These are phyloP conservation scores for Boletus fagicola DNA, from an alignment of 768 basidiomycete genomes.

Conservation along the genomic window DNA sequence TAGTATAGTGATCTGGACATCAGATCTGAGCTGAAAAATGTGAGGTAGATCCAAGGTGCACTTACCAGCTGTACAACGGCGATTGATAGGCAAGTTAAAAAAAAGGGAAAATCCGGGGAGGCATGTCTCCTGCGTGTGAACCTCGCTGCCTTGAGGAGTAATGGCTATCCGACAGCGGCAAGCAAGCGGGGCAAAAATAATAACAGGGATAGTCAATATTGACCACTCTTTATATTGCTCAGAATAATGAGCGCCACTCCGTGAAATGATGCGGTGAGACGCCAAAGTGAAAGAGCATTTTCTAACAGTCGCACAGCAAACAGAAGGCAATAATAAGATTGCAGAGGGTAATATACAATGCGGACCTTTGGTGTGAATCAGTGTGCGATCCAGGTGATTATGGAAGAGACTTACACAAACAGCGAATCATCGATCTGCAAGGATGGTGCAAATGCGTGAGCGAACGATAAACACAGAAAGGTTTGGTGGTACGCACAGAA, in stretches of 20 bases:
- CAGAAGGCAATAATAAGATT: conserved; percentile 26
- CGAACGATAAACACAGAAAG: background rate
- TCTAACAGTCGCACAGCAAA: conserved; percentile 10
- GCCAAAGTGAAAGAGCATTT: conserved; percentile 83
- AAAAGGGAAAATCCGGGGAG: background rate
- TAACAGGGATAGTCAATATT: conserved; percentile 31
- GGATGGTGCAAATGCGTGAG: conserved; percentile 1
- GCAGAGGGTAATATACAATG: conserved; percentile 36
- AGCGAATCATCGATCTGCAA: conserved; percentile 40
- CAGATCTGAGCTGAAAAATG: background rate
- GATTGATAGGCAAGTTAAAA: background rate
- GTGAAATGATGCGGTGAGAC: conserved; percentile 57
- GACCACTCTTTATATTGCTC: conserved; percentile 60
- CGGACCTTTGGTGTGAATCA: conserved; percentile 25
- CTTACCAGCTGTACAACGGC: conserved; percentile 18
- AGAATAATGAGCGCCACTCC: conserved; percentile 80
- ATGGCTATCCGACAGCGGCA: conserved; percentile 26
- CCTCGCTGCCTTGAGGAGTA: conserved; percentile 37
- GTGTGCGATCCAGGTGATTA: conserved; percentile 18
- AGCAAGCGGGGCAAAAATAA: conserved; percentile 43
- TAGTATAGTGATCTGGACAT: background rate
- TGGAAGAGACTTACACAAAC: conserved; percentile 38
- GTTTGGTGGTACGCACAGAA: conserved; percentile 68
- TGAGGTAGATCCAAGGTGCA: background rate
- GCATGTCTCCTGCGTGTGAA: conserved; percentile 54